phyloP scores from a whole-genome alignment of 805 yeast species.

The Torulaspora microellipsoides region DNA sequence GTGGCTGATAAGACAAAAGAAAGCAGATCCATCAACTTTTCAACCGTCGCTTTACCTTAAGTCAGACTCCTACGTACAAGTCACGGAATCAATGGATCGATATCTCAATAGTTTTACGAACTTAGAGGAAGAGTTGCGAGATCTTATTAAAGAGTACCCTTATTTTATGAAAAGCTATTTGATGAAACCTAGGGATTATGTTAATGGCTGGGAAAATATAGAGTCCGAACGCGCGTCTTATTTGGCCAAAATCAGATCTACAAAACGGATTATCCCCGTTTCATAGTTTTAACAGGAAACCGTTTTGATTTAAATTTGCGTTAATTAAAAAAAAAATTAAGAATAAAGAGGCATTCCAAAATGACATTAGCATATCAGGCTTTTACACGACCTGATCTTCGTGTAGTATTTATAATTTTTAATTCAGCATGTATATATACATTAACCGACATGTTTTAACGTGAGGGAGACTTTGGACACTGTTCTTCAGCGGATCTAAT shows the following conservation, averaged over 20 bases:
- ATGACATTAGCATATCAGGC: too few relatives aligned
- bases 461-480: too few relatives aligned
- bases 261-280: slow-evolving; percentile 10
- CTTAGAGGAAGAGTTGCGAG: slow-evolving; percentile 12
- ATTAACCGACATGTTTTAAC: too few relatives aligned
- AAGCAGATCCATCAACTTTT: slow-evolving; percentile 15
- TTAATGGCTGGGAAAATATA: slow-evolving; percentile 23
- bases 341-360: too few relatives aligned
- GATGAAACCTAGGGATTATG: slow-evolving; percentile 22
- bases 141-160: slow-evolving; percentile 28
- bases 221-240: slow-evolving; percentile 19
- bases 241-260: slow-evolving; percentile 18
- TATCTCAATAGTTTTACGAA: slow-evolving; percentile 23
- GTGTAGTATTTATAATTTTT: too few relatives aligned
- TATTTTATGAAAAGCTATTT: slow-evolving; percentile 32
- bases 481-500: not conserved
- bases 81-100: slow-evolving; percentile 20
- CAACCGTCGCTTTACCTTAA: slow-evolving; percentile 30
- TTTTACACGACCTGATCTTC: too few relatives aligned
- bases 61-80: slow-evolving; percentile 15
- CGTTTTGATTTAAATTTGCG: too few relatives aligned
- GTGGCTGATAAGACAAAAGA: slow-evolving; percentile 23
- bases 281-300: slow-evolving; percentile 5
- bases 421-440: too few relatives aligned
- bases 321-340: too few relatives aligned